A percentile compares a stretch with the other conserved stretches of the same genome.
Conservation (phyloP, 1,139 yeast genomes). For the Petasospora fabianii region DNA sequence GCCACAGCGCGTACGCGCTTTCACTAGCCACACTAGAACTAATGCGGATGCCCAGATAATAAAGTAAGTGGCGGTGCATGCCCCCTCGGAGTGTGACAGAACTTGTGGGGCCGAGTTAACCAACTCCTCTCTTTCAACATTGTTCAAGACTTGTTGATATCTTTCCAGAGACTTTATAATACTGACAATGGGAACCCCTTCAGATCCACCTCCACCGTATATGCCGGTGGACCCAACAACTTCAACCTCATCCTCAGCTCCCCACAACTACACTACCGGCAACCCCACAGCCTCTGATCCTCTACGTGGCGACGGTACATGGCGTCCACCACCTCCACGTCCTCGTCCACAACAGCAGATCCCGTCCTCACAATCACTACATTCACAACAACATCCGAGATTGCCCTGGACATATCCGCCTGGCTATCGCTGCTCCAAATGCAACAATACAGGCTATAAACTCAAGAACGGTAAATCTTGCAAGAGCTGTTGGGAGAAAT, state of each 20-base stretch:
- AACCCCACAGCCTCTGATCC: not conserved
- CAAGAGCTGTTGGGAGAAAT: constrained; percentile 66
- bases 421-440: constrained; percentile 60
- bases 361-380: constrained; percentile 2
- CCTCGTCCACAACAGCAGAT: constrained; percentile 1
- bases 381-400: constrained; percentile 15
- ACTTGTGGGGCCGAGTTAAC: too few relatives aligned
- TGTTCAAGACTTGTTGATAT: too few relatives aligned
- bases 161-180: too few relatives aligned
- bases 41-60: not conserved
- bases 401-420: constrained; percentile 71
- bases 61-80: not conserved
- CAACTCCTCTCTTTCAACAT: too few relatives aligned
- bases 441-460: constrained; percentile 74
- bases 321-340: constrained; percentile 6
- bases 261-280: not conserved
- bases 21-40: not conserved
- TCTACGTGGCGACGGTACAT: constrained; percentile 1
- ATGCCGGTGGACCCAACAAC: constrained; percentile 1
- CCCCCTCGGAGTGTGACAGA: too few relatives aligned
- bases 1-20: not conserved
- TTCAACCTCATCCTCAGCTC: constrained; percentile 5
- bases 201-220: constrained; percentile 11
- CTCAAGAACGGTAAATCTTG: constrained; percentile 63
- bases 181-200: not conserved